phyloP scores from a whole-genome alignment of 2,329 filamentous ascomycete species.

The Beauveria medogensis region DNA sequence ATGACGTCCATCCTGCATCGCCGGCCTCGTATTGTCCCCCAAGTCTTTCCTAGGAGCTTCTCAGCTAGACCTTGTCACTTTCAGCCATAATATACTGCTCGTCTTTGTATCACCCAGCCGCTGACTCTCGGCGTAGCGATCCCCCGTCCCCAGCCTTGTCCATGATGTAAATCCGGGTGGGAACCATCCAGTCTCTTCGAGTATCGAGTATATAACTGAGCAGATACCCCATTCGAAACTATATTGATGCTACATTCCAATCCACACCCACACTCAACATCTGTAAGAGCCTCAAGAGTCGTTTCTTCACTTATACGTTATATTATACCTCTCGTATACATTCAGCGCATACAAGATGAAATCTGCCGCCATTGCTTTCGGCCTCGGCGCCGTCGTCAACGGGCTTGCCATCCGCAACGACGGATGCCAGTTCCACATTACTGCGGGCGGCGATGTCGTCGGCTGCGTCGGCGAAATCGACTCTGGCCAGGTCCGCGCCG shows the following conservation, averaged over 20 bases:
- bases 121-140: background rate
- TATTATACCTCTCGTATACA: background rate
- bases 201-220: constrained; percentile 3
- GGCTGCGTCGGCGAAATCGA: constrained; percentile 51
- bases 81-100: background rate
- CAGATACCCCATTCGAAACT: background rate
- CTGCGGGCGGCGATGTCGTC: constrained; percentile 37
- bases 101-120: background rate
- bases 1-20: constrained; percentile 8
- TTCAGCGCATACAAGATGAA: constrained; percentile 3
- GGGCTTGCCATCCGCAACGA: constrained; percentile 14
- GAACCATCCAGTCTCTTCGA: background rate
- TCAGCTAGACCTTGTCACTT: no score
- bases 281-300: background rate
- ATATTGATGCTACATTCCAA: background rate
- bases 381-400: constrained; percentile 14
- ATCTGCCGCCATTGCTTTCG: constrained; percentile 13
- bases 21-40: constrained; percentile 2
- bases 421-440: constrained; percentile 38
- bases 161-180: background rate
- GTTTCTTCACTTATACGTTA: background rate
- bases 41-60: no score
- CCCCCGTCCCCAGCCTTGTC: background rate
- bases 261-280: background rate
- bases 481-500: constrained; percentile 50